phyloP scores from a whole-genome alignment of 176 grass and related monocot genomes.

The Poa annua region DNA sequence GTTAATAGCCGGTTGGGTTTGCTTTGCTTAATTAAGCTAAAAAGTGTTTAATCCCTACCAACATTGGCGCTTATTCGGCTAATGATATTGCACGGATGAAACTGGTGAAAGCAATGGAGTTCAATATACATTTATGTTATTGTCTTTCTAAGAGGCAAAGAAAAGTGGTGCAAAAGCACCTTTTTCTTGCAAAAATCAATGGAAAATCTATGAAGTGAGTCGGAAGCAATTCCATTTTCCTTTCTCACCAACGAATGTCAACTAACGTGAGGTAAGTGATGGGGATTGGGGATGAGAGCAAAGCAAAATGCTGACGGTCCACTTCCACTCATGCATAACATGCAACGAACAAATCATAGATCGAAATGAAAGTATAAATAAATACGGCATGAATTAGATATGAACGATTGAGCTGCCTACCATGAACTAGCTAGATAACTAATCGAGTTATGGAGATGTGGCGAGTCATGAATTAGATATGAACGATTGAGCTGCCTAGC shows the following conservation, averaged over 20 bases:
- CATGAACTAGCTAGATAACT: not conserved
- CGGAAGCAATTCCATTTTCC: constrained; percentile 59
- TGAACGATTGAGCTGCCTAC: not conserved
- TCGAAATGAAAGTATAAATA: not conserved
- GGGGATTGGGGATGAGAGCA: constrained; percentile 48
- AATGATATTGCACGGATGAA: constrained; percentile 40
- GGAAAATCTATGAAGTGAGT: constrained; percentile 53
- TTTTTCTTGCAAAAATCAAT: constrained; percentile 45
- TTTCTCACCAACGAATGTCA: constrained; percentile 49
- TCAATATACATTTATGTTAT: constrained; percentile 7
- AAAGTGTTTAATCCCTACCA: not conserved
- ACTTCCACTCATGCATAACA: constrained; percentile 42
- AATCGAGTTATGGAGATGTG: too few relatives aligned
- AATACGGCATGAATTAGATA: not conserved
- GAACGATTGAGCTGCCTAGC: too few relatives aligned
- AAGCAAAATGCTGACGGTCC: constrained; percentile 17
- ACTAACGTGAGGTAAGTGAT: constrained; percentile 44
- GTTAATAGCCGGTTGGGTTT: not conserved
- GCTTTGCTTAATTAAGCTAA: not conserved
- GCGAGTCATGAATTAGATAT: too few relatives aligned
- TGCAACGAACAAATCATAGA: constrained; percentile 19
- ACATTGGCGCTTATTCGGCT: constrained; percentile 4
- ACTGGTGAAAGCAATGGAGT: constrained; percentile 31
- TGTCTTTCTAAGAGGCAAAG: constrained; percentile 24
- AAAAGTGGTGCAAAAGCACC: constrained; percentile 29